Percentiles rank a stretch among this genome's conserved stretches.
Conservation (phyloP, 352 stramenopile species). For the Globisporangium acanthophoron region DNA sequence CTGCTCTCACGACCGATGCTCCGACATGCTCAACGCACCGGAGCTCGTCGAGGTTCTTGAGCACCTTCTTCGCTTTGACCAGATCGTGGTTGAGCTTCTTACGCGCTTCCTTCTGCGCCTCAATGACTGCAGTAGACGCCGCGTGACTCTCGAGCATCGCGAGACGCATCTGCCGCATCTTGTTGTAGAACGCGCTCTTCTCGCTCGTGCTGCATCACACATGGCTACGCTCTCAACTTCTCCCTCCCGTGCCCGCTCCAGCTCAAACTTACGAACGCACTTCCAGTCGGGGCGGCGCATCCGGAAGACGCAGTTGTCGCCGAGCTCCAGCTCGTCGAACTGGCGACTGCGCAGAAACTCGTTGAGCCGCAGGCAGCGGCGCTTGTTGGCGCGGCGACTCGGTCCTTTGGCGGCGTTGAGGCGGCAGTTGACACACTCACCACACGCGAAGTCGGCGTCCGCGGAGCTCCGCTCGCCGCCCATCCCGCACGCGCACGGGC, state of each 20-base stretch:
- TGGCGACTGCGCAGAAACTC: constrained; percentile 28
- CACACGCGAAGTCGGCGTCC: constrained; percentile 20
- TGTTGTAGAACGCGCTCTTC: constrained; percentile 49
- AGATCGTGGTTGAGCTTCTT: constrained; percentile 52
- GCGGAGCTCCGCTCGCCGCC: neutral
- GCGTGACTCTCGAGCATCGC: constrained; percentile 27
- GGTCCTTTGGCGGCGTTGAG: constrained; percentile 32
- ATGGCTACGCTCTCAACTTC: neutral
- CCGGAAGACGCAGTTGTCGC: constrained; percentile 33
- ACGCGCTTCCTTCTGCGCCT: constrained; percentile 29
- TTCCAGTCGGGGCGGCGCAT: constrained; percentile 61
- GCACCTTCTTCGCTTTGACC: constrained; percentile 30
- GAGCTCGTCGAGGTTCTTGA: constrained; percentile 31
- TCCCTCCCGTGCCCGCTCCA: neutral
- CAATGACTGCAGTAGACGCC: constrained; percentile 24
- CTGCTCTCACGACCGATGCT: neutral
- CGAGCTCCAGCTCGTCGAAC: constrained; percentile 36
- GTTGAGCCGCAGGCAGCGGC: constrained; percentile 45
- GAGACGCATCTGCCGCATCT: constrained; percentile 55
- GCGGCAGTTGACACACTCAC: constrained; percentile 52
- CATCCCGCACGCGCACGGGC: constrained; percentile 63
- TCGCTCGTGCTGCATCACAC: constrained; percentile 20
- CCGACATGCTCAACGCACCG: constrained; percentile 19
- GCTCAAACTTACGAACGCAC: constrained; percentile 17
- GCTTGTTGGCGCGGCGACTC: constrained; percentile 4